Base-by-base conservation (phyloP, 148 eudicot species). In the Rhododendron henanense region DNA sequence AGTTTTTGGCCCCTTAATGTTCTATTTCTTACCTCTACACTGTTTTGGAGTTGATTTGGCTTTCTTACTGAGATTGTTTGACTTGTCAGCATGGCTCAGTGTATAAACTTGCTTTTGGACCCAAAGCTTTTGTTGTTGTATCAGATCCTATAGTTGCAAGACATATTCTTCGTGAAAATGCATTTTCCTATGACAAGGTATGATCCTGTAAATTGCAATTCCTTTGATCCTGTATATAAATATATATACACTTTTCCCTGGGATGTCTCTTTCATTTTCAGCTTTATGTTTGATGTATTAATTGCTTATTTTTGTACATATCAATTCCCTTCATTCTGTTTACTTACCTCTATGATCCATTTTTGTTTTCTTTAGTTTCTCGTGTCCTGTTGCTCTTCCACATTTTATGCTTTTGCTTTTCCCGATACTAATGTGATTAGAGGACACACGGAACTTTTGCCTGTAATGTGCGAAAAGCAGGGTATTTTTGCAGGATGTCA, bases 101-200 rank as follows among this genome's bases (percentile, higher is more conserved):
- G 63, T 97, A 97, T 88, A 97, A 94, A 90, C 98, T 97, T 92
- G 99, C 98, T 82, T 97, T 97, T 88, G 99, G 99, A 87, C 99
- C 99, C 37, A 97, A 97, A 90, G 98, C 99, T 78, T 97, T 97
- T 90, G 94, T 95, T 84, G 98, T 97, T 73, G 97, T 97, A 79
- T 97, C 98, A 80, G 99, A 97, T 89, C 99, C 99, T 85, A 90
- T 94, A 61, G 99, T 97, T 63, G 97, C 95, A 0, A 92, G 93
- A 86, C 90, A 97, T 85, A 94, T 97, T 85, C 98, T 97, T 53
- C 95, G 95, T 67, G 99, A 97, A 87, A 97, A 97, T 88, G 97
- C 98, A 86, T 95, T 95, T 94, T 94, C 96, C 44, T 97, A 95
- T 89, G 99, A 97, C 88, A 97, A 97, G 98, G 99, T 97, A 90